Percentiles rank a stretch among this genome's conserved stretches.
Conservation (phyloP, 2,329 filamentous ascomycete genomes). For the Aspergillus sergii region DNA sequence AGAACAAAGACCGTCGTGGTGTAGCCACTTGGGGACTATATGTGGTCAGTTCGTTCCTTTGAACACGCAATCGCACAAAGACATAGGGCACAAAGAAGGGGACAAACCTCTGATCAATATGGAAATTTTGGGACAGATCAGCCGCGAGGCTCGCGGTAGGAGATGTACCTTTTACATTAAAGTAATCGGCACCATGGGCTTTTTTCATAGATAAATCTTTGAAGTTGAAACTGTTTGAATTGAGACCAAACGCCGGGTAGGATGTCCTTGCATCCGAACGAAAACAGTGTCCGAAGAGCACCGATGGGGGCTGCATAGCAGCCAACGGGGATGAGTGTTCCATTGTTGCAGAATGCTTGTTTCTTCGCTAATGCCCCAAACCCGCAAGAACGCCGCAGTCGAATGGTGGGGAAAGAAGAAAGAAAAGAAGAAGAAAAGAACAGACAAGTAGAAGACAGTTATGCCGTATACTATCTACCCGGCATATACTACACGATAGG, state of each 20-base stretch:
- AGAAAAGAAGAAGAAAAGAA: background rate
- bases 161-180: slow-evolving; percentile 83
- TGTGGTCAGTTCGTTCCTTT: slow-evolving; percentile 43
- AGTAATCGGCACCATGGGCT: slow-evolving; percentile 69
- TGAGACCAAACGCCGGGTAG: slow-evolving; percentile 57
- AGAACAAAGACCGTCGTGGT: slow-evolving; percentile 82
- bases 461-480: slow-evolving; percentile 18
- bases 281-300: slow-evolving; percentile 66
- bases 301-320: slow-evolving; percentile 78
- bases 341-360: slow-evolving; percentile 56
- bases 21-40: slow-evolving; percentile 78
- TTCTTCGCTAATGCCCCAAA: slow-evolving; percentile 9
- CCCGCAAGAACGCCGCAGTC: slow-evolving; percentile 3
- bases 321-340: slow-evolving; percentile 92
- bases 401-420: background rate
- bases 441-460: slow-evolving; percentile 2
- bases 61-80: slow-evolving; percentile 5
- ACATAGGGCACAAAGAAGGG: slow-evolving; percentile 19
- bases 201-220: slow-evolving; percentile 73
- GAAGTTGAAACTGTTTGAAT: slow-evolving; percentile 72
- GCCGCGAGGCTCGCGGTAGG: slow-evolving; percentile 88
- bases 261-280: slow-evolving; percentile 57
- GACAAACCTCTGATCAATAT: slow-evolving; percentile 87
- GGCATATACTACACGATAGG: slow-evolving; percentile 24
- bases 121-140: slow-evolving; percentile 95